These are phyloP conservation scores for Kwoniella bestiolae DNA, from an alignment of 768 basidiomycete genomes.

Conservation along the genomic window DNA sequence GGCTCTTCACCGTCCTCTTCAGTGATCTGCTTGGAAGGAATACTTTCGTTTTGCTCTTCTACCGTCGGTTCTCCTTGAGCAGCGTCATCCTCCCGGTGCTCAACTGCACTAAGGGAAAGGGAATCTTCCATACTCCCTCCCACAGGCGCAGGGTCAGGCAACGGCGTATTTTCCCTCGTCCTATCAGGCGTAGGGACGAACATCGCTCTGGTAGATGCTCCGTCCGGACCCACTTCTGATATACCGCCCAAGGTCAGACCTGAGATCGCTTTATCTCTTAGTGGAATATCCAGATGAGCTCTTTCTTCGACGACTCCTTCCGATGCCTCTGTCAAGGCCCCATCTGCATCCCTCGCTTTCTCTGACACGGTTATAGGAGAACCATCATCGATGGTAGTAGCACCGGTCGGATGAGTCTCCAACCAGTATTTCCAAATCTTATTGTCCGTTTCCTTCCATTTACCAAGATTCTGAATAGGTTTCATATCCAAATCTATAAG, in stretches of 20 bases:
- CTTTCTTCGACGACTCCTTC: neutral
- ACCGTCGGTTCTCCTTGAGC: neutral
- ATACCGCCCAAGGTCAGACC: neutral
- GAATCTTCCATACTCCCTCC: neutral
- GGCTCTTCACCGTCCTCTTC: neutral
- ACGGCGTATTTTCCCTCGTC: neutral
- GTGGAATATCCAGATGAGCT: neutral
- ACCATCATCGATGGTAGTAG: neutral
- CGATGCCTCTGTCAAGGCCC: too few species aligned
- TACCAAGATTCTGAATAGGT: constrained; percentile 65
- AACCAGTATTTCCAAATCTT: constrained; percentile 62
- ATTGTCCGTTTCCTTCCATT: constrained; percentile 76
- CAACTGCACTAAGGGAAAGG: neutral
- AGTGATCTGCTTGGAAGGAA: neutral
- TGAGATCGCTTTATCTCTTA: constrained; percentile 7
- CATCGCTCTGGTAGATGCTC: constrained; percentile 8
- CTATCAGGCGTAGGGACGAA: constrained; percentile 15
- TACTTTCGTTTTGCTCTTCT: neutral
- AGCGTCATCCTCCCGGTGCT: neutral
- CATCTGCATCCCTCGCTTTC: too few species aligned
- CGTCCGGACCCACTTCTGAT: neutral
- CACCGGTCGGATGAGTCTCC: constrained; percentile 7
- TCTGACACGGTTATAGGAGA: neutral
- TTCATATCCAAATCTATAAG: constrained; percentile 90
- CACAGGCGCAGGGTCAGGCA: neutral